Base-by-base conservation (phyloP, 257 asterid species). In the Penstemon barbatus region DNA sequence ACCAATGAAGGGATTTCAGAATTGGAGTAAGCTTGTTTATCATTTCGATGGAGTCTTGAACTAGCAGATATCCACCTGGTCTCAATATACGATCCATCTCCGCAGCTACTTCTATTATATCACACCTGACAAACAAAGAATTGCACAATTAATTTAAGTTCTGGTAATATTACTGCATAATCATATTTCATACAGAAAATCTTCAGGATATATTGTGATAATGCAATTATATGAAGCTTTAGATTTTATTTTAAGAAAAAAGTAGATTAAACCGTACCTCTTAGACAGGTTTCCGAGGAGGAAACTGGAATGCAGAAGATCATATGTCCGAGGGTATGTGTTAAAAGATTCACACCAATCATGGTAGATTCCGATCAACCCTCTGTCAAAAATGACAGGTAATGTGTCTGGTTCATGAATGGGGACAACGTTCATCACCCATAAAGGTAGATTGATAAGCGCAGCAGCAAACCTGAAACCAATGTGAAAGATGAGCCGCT, bases 291-390 rank as follows among this genome's bases (percentile, higher is more conserved):
- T 89, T 76, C 73, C 77, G 15, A 91, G 81, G 77, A 89, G 96
- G 85, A 82, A 89, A 75, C 90, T 87, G 46, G 97, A 75, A 72
- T 94, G 97, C 68, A 94, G 86, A 78, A 94, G 96, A 87, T 94
- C 98, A 52, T 76, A 91, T 59, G 99, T 79, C 69, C 97, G 80
- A 10, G 99, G 98, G 74, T 94, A 94, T 48, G 98, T 89, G 78
- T 78, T 91, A 37, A 91, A 81, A 41, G 97, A 86, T 80, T 91
- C 99, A 6, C 99, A 94, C 99, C 99, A 94, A 63, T 94, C 99
- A n/a, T 94, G 99, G 82, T 94, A 89, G 45, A 86, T 72, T 40
- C 98, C 98, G 19, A 94, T 78, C 68, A 94, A 83, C 59, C 99
- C 99, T 80, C 98, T 81, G 71, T 94, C 98, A 12, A 79, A 91